phyloP scores from a whole-genome alignment of 1,139 yeast genomes.

The Maudiozyma humilis region DNA sequence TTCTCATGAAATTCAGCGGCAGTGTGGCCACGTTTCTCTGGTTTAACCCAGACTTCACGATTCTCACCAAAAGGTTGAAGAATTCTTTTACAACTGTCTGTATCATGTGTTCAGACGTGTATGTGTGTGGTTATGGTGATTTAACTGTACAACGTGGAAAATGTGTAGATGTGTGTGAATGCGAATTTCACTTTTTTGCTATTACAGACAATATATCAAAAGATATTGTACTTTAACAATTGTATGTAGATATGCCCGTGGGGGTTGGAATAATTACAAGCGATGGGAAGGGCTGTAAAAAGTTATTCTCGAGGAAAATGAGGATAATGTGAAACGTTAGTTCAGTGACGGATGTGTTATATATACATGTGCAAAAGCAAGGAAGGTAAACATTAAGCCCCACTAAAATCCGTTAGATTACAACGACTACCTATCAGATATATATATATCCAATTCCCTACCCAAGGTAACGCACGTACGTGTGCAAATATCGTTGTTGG shows the following conservation, averaged over 20 bases:
- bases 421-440: not conserved
- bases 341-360: not conserved
- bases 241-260: too few species aligned
- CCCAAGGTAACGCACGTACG: not conserved
- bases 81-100: not conserved
- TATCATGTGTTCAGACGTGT: not conserved
- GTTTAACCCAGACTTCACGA: slow-evolving; percentile 29
- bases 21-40: slow-evolving; percentile 35
- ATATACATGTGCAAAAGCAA: too few species aligned
- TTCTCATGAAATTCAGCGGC: slow-evolving; percentile 39
- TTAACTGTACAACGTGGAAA: not conserved
- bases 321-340: not conserved
- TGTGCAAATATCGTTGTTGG: too few species aligned
- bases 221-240: too few species aligned
- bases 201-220: too few species aligned
- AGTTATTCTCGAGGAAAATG: not conserved
- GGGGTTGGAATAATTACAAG: not conserved
- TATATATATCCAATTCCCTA: not conserved
- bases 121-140: not conserved
- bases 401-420: not conserved
- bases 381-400: too few species aligned
- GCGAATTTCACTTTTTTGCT: too few species aligned
- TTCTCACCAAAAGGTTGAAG: slow-evolving; percentile 6
- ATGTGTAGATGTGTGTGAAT: not conserved
- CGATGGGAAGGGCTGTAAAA: not conserved